Evolutionary conservation across 2,329 filamentous ascomycete species (phyloP), one percentile per base, ranked within the genome.

Genomic region (Lachnellula arida): DNA sequence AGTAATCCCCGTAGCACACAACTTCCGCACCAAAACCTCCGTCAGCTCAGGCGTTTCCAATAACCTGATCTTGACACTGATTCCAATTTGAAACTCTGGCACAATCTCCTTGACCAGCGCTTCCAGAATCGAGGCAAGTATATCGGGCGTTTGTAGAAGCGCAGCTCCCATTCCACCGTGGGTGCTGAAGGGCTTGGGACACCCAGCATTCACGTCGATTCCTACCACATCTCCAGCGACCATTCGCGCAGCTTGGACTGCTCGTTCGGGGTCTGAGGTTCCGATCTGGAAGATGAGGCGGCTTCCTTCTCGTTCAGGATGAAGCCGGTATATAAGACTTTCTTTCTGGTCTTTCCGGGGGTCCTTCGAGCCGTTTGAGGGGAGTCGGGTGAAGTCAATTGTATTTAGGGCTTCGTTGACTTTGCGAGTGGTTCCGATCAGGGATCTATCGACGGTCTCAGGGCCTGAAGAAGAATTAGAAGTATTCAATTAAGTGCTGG

Each of bases 131-230:
- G 86, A 81, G 65, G 86, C 88, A 1, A 99, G 81, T 66, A 82
- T 85, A 62, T 97, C 92, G 0, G 94, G 93, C 0, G 88, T 93
- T 64, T 83, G 84, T 15, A 99, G 81, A 19, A 99, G 80, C 1
- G 92, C 93, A 0, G 94, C 94, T 49, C 94, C 94, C 94, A 99
- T 99, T 49, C 94, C 94, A 58, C 91, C 91, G 60, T 82, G 82
- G 2, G 93, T 96, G 68, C 89, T 96, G 73, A 99, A 99, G 0
- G 93, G 89, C 73, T 99, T 99, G 0, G 94, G 94, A 70, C 94
- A 99, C n/a, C 94, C 94, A 0, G 94, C 91, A 71, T 99, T 99
- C 60, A 99, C 88, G 71, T 97, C 94, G 65, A 99, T 97, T 58
- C 94, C 94, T 0, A 87, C 86, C 3, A 99, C 94, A 72, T 97